Evolutionary conservation across 2,329 filamentous ascomycete species (phyloP), one percentile per base, ranked within the genome.

Genomic region (Chrysosphaeria jannelii): DNA sequence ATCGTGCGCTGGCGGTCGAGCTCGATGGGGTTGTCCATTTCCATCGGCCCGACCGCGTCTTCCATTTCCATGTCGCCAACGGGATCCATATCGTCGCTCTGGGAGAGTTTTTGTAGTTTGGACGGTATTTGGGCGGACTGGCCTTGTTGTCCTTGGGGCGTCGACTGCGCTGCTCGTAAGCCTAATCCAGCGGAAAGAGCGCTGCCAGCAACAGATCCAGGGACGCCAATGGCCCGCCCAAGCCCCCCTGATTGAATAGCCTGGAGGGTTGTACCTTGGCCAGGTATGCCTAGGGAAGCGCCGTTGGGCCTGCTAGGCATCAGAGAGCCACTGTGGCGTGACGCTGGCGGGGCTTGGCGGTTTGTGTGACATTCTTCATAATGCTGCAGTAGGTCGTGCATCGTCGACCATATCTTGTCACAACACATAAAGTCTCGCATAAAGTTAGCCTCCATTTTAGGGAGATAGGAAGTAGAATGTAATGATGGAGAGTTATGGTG

Each of bases 351-450:
- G 31, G 49, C 48, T 31, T 70, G 57, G 31, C 72, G 65, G 10
- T 78, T 79, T 43, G 78, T 81, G 44, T 97, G 85, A 26, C 70
- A 63, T 46, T 91, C 81, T 45, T 97, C 85, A 40, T 91, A 97
- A 43, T 97, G 85, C 40, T 90, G 78, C 22, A 97, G 53, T 22
- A 97, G 55, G 39, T 93, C 85, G 47, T 97, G 85, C 34, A 97
- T 59, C 23, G 79, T 88, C 13, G 79, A 71, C 33, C 91, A 57
- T 15, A 69, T 81, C 36, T 75, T 61, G 36, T 78, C 78, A 46
- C 85, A 97, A 49, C 85, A 97, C 24, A 70, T 70, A 46, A 93
- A 93, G 47, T 93, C 79, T 44, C 70, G 70, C 75, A 93, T 88
- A 43, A 91, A 97, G 39, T 81, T 85, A 30, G 81, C 81, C 45